Percentiles rank a stretch among this genome's conserved stretches.
phyloP scores from a whole-genome alignment of 306 rosid genomes.

The Pyrus bretschneideri region DNA sequence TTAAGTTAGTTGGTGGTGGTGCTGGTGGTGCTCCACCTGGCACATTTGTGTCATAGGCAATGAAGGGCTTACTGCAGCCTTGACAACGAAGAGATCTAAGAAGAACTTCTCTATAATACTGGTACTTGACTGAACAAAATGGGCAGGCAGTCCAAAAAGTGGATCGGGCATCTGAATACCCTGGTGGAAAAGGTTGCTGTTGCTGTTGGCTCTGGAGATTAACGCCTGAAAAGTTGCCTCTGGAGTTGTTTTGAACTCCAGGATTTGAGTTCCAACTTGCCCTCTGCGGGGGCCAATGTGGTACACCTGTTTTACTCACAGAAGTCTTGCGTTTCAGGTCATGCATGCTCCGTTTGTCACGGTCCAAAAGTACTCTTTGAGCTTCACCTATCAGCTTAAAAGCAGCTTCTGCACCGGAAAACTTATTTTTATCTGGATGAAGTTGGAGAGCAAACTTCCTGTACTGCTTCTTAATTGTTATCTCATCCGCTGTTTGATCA shows the following conservation, averaged over 20 bases:
- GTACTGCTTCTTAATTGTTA: constrained; percentile 72
- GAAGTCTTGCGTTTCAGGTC: constrained; percentile 45
- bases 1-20: constrained; percentile 29
- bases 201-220: constrained; percentile 42
- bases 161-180: constrained; percentile 23
- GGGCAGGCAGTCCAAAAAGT: constrained; percentile 85
- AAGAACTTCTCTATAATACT: constrained; percentile 46
- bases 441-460: constrained; percentile 87
- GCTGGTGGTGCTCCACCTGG: constrained; percentile 25
- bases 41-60: constrained; percentile 49
- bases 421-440: constrained; percentile 97
- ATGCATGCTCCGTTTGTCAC: constrained; percentile 47
- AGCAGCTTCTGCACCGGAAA: constrained; percentile 91
- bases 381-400: constrained; percentile 93
- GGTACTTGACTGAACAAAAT: constrained; percentile 51
- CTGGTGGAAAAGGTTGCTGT: constrained; percentile 41
- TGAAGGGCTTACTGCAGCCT: constrained; percentile 45
- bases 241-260: constrained; percentile 37
- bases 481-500: constrained; percentile 63
- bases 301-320: constrained; percentile 23
- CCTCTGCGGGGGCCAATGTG: constrained; percentile 35
- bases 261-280: constrained; percentile 29
- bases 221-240: constrained; percentile 29
- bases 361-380: constrained; percentile 73
- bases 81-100: constrained; percentile 67